Percentiles rank a stretch among this genome's conserved stretches.
phyloP scores from a whole-genome alignment of 2,329 filamentous ascomycete species.

The Penicillium crustosum region DNA sequence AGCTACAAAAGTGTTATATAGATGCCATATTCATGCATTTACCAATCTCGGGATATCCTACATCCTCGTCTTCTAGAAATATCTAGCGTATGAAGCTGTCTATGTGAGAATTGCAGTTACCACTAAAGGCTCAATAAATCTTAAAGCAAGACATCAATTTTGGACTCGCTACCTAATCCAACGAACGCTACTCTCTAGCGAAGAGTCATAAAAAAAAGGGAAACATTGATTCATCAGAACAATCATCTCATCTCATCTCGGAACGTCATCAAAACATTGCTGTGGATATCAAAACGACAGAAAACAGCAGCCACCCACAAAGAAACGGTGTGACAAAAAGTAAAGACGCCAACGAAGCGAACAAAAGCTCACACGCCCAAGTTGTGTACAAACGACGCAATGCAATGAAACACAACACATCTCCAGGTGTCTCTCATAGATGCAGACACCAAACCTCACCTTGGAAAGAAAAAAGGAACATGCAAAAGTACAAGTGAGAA shows the following conservation, averaged over 20 bases:
- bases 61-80: background rate
- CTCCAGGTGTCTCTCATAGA: background rate
- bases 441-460: conserved; percentile 9
- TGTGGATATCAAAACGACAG: conserved; percentile 13
- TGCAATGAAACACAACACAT: background rate
- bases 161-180: background rate
- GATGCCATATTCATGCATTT: background rate
- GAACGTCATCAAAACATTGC: conserved; percentile 5
- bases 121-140: background rate
- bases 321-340: background rate
- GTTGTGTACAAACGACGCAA: background rate
- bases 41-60: background rate
- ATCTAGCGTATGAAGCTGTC: background rate
- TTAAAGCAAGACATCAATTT: background rate
- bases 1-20: conserved; percentile 5
- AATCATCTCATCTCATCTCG: conserved; percentile 2
- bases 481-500: conserved; percentile 12
- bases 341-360: background rate
- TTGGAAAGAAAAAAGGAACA: conserved; percentile 5
- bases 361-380: background rate
- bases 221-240: conserved; percentile 2
- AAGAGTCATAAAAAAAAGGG: background rate
- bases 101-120: background rate
- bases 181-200: background rate
- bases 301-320: conserved; percentile 3